Evolutionary conservation across 1,139 yeast genomes (phyloP).

Genomic region (Scheffersomyces lignicola): DNA sequence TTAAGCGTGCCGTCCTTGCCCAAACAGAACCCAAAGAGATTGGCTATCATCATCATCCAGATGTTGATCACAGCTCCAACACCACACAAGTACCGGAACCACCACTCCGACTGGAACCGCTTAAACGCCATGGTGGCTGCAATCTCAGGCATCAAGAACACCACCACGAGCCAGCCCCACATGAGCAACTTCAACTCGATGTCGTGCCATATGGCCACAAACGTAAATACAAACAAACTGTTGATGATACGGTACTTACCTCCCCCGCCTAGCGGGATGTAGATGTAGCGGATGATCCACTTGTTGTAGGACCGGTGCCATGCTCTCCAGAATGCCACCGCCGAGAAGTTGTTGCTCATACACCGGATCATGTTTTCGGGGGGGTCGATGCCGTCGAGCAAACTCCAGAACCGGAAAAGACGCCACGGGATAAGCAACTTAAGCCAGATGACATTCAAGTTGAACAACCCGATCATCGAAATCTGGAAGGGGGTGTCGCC

Average conservation of each 20-base stretch:
- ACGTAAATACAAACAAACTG: conserved; percentile 85
- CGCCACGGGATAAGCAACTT: conserved; percentile 95
- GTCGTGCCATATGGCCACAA: conserved; percentile 99
- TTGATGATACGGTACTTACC: conserved; percentile 66
- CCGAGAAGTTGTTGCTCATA: conserved; percentile 90
- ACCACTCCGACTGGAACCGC: conserved; percentile 49
- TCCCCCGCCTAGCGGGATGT: conserved; percentile 87
- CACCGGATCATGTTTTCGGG: conserved; percentile 98
- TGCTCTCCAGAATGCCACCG: conserved; percentile 95
- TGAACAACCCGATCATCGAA: conserved; percentile 91
- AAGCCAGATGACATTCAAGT: conserved; percentile 88
- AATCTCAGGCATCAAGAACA: conserved; percentile 88
- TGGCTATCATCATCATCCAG: conserved; percentile 99
- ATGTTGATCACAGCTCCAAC: conserved; percentile 85
- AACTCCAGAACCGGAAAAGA: conserved; percentile 87
- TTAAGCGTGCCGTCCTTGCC: conserved; percentile 81
- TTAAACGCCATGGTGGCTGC: conserved; percentile 51
- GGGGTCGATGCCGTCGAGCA: conserved; percentile 88
- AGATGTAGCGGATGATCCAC: conserved; percentile 83
- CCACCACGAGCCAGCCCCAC: conserved; percentile 96
- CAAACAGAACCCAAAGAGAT: conserved; percentile 89
- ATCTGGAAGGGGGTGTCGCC: conserved; percentile 90
- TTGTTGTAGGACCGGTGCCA: conserved; percentile 96
- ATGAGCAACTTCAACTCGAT: conserved; percentile 79
- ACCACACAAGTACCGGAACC: conserved; percentile 84